Conservation (phyloP, 2,329 filamentous ascomycete species). For the Coniochaeta sp. region DNA sequence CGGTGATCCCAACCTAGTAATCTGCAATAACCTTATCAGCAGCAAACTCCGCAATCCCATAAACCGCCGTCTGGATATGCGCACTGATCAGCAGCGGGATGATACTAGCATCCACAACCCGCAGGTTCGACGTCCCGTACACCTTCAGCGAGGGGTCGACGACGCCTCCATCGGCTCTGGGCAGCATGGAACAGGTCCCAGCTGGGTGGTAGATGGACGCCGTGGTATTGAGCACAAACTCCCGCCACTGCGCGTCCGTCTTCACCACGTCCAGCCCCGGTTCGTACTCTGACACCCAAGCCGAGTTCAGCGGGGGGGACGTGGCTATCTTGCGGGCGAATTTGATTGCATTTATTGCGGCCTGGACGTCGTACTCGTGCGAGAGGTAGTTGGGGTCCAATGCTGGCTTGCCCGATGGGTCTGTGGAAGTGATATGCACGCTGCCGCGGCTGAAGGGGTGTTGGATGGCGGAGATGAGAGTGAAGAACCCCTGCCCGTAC, state of each 20-base stretch:
- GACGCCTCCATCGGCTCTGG: conserved; percentile 12
- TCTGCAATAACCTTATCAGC: conserved; percentile 14
- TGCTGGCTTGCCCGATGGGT: conserved; percentile 20
- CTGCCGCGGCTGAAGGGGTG: conserved; percentile 23
- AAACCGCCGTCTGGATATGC: conserved; percentile 13
- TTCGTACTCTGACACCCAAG: conserved; percentile 26
- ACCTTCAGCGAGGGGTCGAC: conserved; percentile 12
- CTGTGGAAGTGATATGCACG: conserved; percentile 25
- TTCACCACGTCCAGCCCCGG: conserved; percentile 17
- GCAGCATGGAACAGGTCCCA: conserved; percentile 15
- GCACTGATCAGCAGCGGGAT: conserved; percentile 9
- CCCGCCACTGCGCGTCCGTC: conserved; percentile 13
- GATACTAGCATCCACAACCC: conserved; percentile 14
- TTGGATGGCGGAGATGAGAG: conserved; percentile 20
- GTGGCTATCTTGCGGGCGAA: conserved; percentile 22
- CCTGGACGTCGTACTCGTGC: conserved; percentile 22
- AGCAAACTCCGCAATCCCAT: conserved; percentile 14
- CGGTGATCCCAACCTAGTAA: neutral
- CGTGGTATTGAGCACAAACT: neutral
- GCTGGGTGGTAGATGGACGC: conserved; percentile 10
- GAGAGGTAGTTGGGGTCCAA: conserved; percentile 25
- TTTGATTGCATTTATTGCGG: conserved; percentile 16
- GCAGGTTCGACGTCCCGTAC: conserved; percentile 10
- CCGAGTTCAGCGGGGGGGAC: conserved; percentile 21
- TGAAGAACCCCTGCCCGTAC: conserved; percentile 22